These are phyloP conservation scores for Penicillium malachiteum DNA, from an alignment of 495 filamentous ascomycete species.

Conservation along the genomic window DNA sequence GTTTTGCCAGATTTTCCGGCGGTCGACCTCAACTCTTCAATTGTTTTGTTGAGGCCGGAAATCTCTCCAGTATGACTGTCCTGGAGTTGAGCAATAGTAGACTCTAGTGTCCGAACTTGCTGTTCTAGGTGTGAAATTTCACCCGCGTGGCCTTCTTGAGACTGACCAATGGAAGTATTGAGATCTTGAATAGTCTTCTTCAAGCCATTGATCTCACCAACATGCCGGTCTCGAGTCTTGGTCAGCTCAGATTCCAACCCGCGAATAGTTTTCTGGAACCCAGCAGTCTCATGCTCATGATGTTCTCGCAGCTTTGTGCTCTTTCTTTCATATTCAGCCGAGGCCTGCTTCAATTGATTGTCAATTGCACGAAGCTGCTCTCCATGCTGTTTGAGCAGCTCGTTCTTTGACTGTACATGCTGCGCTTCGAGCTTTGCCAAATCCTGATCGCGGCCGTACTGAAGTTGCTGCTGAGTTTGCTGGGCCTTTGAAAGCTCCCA, in stretches of 20 bases:
- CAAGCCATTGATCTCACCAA: slow-evolving; percentile 27
- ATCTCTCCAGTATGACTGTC: slow-evolving; percentile 58
- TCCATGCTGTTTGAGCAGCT: slow-evolving; percentile 47
- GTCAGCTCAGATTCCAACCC: slow-evolving; percentile 59
- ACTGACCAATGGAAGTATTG: slow-evolving; percentile 55
- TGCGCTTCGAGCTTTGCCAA: slow-evolving; percentile 47
- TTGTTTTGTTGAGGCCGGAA: slow-evolving; percentile 44
- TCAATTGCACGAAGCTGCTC: slow-evolving; percentile 50
- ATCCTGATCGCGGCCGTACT: slow-evolving; percentile 66
- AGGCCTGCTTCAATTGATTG: slow-evolving; percentile 46
- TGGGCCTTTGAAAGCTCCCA: slow-evolving; percentile 66
- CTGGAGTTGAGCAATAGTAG: slow-evolving; percentile 54
- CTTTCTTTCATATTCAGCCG: slow-evolving; percentile 50
- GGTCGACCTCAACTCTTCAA: background rate
- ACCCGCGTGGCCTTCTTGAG: slow-evolving; percentile 55
- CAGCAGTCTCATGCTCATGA: slow-evolving; percentile 62
- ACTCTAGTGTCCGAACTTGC: slow-evolving; percentile 53
- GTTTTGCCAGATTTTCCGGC: slow-evolving; percentile 28
- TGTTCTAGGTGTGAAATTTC: slow-evolving; percentile 57
- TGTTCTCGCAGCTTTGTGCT: slow-evolving; percentile 45
- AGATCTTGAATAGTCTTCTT: slow-evolving; percentile 52
- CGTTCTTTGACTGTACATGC: slow-evolving; percentile 42
- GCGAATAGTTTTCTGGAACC: slow-evolving; percentile 58
- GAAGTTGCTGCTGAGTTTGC: slow-evolving; percentile 68
- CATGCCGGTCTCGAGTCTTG: slow-evolving; percentile 53